These are phyloP conservation scores for Dothideomycetes sp. DNA, from an alignment of 2,329 filamentous ascomycete species.

Conservation along the genomic window DNA sequence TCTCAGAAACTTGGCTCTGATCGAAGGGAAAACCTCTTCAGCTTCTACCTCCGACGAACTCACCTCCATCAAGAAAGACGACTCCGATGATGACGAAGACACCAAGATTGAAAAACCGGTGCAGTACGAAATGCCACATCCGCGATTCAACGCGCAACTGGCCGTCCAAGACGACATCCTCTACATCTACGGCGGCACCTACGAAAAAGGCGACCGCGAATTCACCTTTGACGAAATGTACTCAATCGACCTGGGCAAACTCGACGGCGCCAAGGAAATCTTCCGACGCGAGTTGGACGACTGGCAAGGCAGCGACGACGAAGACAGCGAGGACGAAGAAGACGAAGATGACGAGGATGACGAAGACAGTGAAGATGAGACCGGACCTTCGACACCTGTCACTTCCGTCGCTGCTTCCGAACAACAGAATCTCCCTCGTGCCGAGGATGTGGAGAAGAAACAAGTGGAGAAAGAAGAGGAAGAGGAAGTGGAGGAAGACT, in stretches of 20 bases:
- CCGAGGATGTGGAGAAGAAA: slow-evolving; percentile 29
- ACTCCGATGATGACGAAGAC: slow-evolving; percentile 45
- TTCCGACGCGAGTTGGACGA: slow-evolving; percentile 79
- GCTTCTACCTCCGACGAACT: slow-evolving; percentile 35
- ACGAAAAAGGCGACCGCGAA: slow-evolving; percentile 88
- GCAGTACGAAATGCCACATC: slow-evolving; percentile 77
- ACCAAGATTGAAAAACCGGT: slow-evolving; percentile 44
- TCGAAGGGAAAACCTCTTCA: slow-evolving; percentile 65
- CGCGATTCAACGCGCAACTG: slow-evolving; percentile 82
- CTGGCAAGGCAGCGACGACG: slow-evolving; percentile 54
- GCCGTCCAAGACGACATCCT: slow-evolving; percentile 86
- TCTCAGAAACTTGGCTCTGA: slow-evolving; percentile 71
- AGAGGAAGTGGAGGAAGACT: slow-evolving; percentile 18
- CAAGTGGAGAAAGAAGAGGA: slow-evolving; percentile 44
- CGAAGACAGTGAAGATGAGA: slow-evolving; percentile 33
- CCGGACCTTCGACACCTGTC: slow-evolving; percentile 41
- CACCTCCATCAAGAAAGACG: slow-evolving; percentile 20
- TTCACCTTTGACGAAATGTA: slow-evolving; percentile 95
- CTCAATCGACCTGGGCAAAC: slow-evolving; percentile 83
- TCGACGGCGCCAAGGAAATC: slow-evolving; percentile 88
- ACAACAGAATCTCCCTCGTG: slow-evolving; percentile 18
- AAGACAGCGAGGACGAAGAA: slow-evolving; percentile 40
- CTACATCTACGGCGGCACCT: slow-evolving; percentile 92
- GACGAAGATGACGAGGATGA: slow-evolving; percentile 46
- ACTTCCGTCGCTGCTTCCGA: slow-evolving; percentile 31